Percentiles rank a stretch among this genome's conserved stretches.
phyloP scores from a whole-genome alignment of 225 moss, liverwort and hornwort genomes.

The Polytrichum commune region DNA sequence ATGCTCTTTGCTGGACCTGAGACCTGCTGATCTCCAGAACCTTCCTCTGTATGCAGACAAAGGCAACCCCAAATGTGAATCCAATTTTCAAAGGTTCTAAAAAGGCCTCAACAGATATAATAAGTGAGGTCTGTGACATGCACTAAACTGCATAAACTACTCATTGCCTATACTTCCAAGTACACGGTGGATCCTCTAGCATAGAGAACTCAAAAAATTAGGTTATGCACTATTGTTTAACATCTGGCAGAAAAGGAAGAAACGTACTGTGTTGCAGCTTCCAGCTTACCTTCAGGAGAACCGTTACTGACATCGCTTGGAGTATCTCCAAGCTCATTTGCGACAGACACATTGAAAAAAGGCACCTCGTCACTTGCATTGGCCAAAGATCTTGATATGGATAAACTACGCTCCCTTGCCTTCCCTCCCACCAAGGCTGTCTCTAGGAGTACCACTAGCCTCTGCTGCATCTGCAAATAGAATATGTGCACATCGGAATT shows the following conservation, averaged over 20 bases:
- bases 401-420: conserved; percentile 69
- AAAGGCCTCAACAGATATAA: too few relatives aligned
- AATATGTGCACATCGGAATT: background rate
- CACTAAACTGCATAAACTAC: too few relatives aligned
- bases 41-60: conserved; percentile 46
- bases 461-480: conserved; percentile 78
- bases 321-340: conserved; percentile 42
- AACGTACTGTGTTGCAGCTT: background rate
- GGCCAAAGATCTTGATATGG: conserved; percentile 47
- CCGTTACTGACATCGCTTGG: conserved; percentile 37
- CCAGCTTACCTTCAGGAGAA: conserved; percentile 43
- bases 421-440: conserved; percentile 78
- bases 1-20: conserved; percentile 62
- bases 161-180: too few relatives aligned
- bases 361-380: conserved; percentile 52
- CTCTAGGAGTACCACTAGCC: conserved; percentile 73
- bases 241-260: background rate
- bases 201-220: too few relatives aligned
- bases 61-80: background rate
- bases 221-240: too few relatives aligned
- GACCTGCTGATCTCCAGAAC: conserved; percentile 36
- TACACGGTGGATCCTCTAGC: too few relatives aligned
- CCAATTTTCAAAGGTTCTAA: too few relatives aligned
- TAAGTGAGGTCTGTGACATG: too few relatives aligned
- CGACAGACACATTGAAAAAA: conserved; percentile 60